Base-by-base conservation (phyloP, 2,329 filamentous ascomycete species). In the Venturia oleaginea region DNA sequence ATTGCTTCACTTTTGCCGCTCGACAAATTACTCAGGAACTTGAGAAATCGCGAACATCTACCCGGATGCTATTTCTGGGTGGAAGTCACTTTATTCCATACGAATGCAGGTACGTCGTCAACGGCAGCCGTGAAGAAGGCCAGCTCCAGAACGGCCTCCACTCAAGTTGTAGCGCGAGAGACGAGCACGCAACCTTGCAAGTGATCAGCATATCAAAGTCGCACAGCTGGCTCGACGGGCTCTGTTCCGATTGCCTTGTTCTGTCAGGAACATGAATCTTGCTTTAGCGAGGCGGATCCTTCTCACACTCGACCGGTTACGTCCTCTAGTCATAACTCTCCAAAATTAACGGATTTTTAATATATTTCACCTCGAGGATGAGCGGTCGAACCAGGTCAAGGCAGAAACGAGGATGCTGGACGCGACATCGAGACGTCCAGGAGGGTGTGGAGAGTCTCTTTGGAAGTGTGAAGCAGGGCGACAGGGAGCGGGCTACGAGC, bases 191-290 rank as follows among this genome's bases (percentile, higher is more conserved):
- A 55, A 30, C 27, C 13, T 32, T 17, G 19, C 51, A 55, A 19
- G 51, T 2, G 19, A 55, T 13, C 24, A 55, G 51, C 27, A 55
- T 55, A 7, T 7, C 30, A 34, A 11, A 57, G 30, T 57, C 51
- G 19, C 24, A 34, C 17, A 6, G 51, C 27, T 34, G 27, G 51
- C 51, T 19, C n/a, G 13, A 34, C 51, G 27, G 51, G 3, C 48
- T 54, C 48, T 54, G 10, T 54, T 54, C 48, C 48, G 48, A 54
- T 2, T 5, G n/a, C 7, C 40, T 42, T 7, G 8, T 43, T 6
- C 22, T 51, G 51, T 13, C 17, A 57, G 51, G 51, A n/a, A 57
- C 51, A 57, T 57, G 51, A 57, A 34, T 57, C 51, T 51, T 57
- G 51, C 51, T 8, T 34, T 57, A 34, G 51, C 27, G 30, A 34